Base-by-base conservation (phyloP, 148 eudicot genomes). In the Selenicereus undatus region DNA sequence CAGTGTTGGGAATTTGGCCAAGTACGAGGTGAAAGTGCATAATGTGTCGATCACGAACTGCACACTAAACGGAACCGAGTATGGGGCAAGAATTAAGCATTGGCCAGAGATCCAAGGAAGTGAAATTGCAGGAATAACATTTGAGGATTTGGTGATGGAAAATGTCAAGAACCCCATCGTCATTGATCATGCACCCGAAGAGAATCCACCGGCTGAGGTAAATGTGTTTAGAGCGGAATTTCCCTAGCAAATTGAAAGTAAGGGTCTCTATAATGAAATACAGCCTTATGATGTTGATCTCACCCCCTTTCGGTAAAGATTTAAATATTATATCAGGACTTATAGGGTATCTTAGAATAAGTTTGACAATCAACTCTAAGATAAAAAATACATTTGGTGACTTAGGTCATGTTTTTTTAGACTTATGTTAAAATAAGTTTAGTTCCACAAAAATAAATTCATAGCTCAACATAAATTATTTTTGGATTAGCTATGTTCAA, bases 1-100 rank as follows among this genome's bases (percentile, higher is more conserved):
- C 50, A 90, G 92, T 75, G 74, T 88, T 64, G 92, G 92, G 73
- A 90, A 90, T 75, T 85, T 88, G 27, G 90, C 89, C 11, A 82
- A 81, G 72, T 42, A 79, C 36, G 83, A 80, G 71, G n/a, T 22
- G 71, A 51, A 75, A 58, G 89, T 90, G 14, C 36, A 11, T 3
- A 74, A 78, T 27, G 82, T 90, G 12, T 11, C 21, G 30, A 85
- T 90, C 0, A 85, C 24, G 48, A 82, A 83, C 71, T 88, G 90
- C 58, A 86, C 83, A 32, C 73, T 90, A 13, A 80, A 50, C 7
- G 82, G 87, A 82, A 88, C 89, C 0, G 35, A 66, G 77, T 80
- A 84, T 78, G 90, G 89, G 26, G 89, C 85, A 66, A 85, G 90
- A 76, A 30, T 89, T 58, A 89, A 86, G 86, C 79, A 90, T 45